phyloP scores from a whole-genome alignment of 1,284 basidiomycete genomes.

The Leccinum angustisporum region DNA sequence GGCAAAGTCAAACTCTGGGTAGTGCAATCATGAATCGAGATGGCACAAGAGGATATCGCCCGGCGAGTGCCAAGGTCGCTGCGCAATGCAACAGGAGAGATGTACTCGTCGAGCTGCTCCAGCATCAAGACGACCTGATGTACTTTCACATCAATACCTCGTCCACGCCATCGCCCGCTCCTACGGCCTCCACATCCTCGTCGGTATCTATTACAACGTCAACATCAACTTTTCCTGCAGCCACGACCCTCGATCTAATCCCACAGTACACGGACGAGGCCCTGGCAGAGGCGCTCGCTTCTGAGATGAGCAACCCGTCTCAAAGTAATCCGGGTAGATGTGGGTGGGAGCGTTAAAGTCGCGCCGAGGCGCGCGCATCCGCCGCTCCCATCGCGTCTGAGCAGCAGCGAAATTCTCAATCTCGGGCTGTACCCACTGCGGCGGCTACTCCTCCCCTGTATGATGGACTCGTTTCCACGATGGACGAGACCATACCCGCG shows the following conservation, averaged over 20 bases:
- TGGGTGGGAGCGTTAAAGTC: constrained; percentile 19
- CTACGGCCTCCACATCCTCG: too few species aligned
- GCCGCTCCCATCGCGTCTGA: constrained; percentile 24
- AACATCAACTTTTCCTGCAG: neutral
- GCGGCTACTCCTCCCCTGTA: too few species aligned
- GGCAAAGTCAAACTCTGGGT: too few species aligned
- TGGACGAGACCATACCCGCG: too few species aligned
- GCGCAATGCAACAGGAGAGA: constrained; percentile 50
- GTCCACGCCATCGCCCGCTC: neutral
- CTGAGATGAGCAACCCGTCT: constrained; percentile 15
- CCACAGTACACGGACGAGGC: constrained; percentile 17
- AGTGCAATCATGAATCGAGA: too few species aligned
- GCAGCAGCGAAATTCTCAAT: constrained; percentile 4
- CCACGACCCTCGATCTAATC: neutral
- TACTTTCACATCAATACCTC: constrained; percentile 37
- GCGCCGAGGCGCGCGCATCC: constrained; percentile 9
- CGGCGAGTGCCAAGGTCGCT: constrained; percentile 50
- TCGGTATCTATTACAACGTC: neutral
- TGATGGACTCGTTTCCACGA: too few species aligned
- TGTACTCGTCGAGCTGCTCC: constrained; percentile 56
- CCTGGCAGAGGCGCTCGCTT: constrained; percentile 22
- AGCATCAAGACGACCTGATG: constrained; percentile 62
- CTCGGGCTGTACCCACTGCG: too few species aligned
- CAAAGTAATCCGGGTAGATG: constrained; percentile 9
- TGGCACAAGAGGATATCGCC: too few species aligned